Percentiles rank a stretch among this genome's conserved stretches.
These are phyloP conservation scores for Rubia occidens DNA, from an alignment of 305 asterid genomes.

Conservation along the genomic window DNA sequence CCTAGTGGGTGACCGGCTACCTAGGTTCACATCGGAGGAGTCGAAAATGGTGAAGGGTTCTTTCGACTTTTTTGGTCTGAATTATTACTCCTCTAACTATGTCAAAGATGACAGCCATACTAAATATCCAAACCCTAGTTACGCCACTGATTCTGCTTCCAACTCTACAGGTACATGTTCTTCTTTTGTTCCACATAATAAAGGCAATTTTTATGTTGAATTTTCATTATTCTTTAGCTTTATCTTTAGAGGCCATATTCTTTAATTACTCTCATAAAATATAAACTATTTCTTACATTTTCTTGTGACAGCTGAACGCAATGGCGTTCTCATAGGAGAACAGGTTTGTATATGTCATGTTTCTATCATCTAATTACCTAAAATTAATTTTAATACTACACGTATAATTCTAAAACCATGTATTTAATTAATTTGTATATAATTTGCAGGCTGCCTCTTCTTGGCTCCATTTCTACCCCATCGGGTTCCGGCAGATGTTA, in stretches of 20 bases:
- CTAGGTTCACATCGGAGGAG: slow-evolving; percentile 4
- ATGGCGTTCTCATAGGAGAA: background rate
- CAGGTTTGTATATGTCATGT: background rate
- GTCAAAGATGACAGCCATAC: background rate
- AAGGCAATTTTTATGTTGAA: too few relatives aligned
- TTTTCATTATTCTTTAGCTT: background rate
- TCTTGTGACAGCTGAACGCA: background rate
- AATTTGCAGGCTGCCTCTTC: background rate
- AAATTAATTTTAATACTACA: too few relatives aligned
- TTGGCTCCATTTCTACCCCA: slow-evolving; percentile 16
- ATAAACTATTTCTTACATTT: too few relatives aligned
- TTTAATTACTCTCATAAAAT: background rate
- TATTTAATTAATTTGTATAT: background rate
- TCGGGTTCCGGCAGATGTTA: slow-evolving; percentile 8
- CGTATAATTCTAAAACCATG: too few relatives aligned
- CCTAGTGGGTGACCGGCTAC: slow-evolving; percentile 3
- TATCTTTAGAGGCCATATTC: too few relatives aligned
- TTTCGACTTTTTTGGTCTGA: slow-evolving; percentile 15
- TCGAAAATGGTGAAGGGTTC: background rate
- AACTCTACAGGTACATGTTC: background rate
- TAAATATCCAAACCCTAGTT: background rate
- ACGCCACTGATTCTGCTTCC: background rate
- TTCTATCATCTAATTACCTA: background rate
- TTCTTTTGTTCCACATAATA: too few relatives aligned
- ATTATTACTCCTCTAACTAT: background rate